A percentile compares a stretch with the other conserved stretches of the same genome.
Conservation (phyloP, 106 monocot genomes). For the Allium cepa region DNA sequence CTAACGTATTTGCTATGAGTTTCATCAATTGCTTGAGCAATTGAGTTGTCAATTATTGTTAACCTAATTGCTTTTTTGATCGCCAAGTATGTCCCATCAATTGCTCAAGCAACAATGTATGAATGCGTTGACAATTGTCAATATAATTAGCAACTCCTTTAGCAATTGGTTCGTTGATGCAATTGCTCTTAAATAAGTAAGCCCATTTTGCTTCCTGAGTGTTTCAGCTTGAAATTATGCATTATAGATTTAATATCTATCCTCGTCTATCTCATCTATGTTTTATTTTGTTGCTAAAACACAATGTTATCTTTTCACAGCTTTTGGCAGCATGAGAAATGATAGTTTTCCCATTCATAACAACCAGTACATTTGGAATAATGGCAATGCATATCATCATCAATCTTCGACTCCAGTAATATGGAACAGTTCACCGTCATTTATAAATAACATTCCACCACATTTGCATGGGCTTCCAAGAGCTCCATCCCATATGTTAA, state of each 20-base stretch:
- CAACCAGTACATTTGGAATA: constrained; percentile 54
- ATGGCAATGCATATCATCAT: constrained; percentile 34
- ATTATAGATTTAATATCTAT: background rate
- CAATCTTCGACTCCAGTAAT: constrained; percentile 21
- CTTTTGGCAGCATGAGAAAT: constrained; percentile 40
- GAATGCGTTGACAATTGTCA: too few relatives aligned
- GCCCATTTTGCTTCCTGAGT: too few relatives aligned
- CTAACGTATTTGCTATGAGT: too few relatives aligned
- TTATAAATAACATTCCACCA: constrained; percentile 27
- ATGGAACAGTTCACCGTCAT: constrained; percentile 55
- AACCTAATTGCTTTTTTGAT: too few relatives aligned
- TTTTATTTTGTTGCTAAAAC: background rate
- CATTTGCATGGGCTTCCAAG: constrained; percentile 59
- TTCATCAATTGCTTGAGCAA: too few relatives aligned
- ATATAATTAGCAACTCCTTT: too few relatives aligned
- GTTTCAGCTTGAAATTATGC: too few relatives aligned
- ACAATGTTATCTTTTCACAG: constrained; percentile 15
- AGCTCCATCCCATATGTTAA: constrained; percentile 55
- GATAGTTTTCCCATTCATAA: constrained; percentile 63
- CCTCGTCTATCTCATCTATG: background rate
- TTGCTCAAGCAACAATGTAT: too few relatives aligned
- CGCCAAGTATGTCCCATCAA: too few relatives aligned
- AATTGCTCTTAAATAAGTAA: too few relatives aligned
- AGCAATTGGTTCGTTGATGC: too few relatives aligned
- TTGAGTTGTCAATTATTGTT: too few relatives aligned